Evolutionary conservation across 306 rosid species (phyloP), one percentile per base, ranked within the genome.

Genomic region (Delonix regia): DNA sequence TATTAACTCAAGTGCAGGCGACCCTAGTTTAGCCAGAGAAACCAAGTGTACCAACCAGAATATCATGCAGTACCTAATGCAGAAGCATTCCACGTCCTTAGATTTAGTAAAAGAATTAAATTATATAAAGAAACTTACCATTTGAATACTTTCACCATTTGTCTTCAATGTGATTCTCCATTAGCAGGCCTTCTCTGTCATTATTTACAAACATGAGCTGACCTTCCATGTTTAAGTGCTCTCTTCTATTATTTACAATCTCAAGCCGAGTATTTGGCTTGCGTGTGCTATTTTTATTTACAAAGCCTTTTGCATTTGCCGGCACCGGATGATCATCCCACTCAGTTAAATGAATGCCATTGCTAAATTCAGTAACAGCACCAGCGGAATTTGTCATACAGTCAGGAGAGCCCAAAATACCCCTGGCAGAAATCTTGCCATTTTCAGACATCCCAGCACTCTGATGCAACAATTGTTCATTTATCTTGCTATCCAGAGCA

Each of bases 171-270:
- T 81, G 96, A 84, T 91, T 88, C 91, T 81, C 94, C 98, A 86
- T 52, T 85, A 83, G 85, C 88, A 84, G 85, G 85, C 87, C 84
- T 67, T 86, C 75, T 41, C 52, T 85, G 85, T 86, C 81, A 84
- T 72, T 93, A 93, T 96, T 85, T 90, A 96, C 97, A 90, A 44
- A 78, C 90, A 86, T 90, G 92, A 88, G 91, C 57, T 84, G 94
- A 89, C 91, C 90, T 82, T 80, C 89, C 84, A 30, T 82, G 87
- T 68, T 87, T 65, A 83, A 84, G 89, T 86, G 84, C 90, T 87
- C 97, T 86, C 78, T 85, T 82, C 76, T 87, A 83, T 88, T 90
- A 96, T 90, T 86, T 96, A 96, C 98, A 96, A 59, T 80, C 90
- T 86, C 89, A 87, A 82, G 92, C 86, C 41, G 87, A 84, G 85